Evolutionary conservation across 116 monocot genomes (phyloP).

Genomic region (Phalaenopsis hybrid): DNA sequence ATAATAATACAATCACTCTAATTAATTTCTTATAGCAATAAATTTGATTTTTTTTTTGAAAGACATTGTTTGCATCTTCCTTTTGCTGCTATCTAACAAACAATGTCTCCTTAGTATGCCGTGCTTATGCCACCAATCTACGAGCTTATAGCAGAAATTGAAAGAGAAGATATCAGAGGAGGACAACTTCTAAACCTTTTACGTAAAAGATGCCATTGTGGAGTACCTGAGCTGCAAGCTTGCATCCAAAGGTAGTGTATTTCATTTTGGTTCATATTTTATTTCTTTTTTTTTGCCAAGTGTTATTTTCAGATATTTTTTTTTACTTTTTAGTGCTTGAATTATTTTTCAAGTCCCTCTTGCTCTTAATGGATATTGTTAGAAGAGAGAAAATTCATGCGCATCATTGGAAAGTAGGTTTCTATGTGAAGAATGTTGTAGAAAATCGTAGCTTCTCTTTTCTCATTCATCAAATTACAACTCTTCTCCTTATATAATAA

Average conservation of each 20-base stretch:
- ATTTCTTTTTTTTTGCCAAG: not conserved
- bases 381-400: not conserved
- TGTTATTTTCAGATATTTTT: not conserved
- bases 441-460: too few species aligned
- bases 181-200: constrained; percentile 89
- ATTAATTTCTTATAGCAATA: not conserved
- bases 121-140: constrained; percentile 80
- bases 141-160: constrained; percentile 76
- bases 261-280: not conserved
- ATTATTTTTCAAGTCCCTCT: not conserved
- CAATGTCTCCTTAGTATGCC: constrained; percentile 46
- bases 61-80: not conserved
- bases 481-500: too few species aligned
- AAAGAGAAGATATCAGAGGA: constrained; percentile 74
- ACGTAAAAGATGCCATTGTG: constrained; percentile 86
- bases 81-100: constrained; percentile 5
- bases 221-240: constrained; percentile 88
- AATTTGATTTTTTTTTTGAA: not conserved
- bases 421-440: not conserved
- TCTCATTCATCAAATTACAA: too few species aligned
- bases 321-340: not conserved
- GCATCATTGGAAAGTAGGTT: not conserved
- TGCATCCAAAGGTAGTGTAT: constrained; percentile 75
- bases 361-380: not conserved
- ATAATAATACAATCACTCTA: too few species aligned